These are phyloP conservation scores for Climacium dendroides DNA, from an alignment of 225 moss, liverwort and hornwort species.

Conservation along the genomic window DNA sequence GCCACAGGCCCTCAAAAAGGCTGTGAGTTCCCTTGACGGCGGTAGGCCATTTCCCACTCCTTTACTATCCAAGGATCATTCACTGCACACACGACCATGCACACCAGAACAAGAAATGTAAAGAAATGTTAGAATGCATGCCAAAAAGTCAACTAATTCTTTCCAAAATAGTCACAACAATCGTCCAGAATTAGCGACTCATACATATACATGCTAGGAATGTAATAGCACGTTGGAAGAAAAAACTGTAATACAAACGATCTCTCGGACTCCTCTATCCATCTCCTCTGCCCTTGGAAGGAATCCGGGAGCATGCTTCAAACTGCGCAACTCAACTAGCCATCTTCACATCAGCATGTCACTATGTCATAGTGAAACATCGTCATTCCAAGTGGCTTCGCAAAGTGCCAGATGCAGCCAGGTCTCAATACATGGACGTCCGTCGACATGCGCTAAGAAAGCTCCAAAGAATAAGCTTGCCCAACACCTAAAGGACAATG, in stretches of 20 bases:
- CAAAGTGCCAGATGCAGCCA: neutral
- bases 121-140: neutral
- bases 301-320: slow-evolving; percentile 70
- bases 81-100: slow-evolving; percentile 13
- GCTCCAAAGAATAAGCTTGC: neutral
- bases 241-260: neutral
- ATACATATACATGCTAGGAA: too few species aligned
- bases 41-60: slow-evolving; percentile 58
- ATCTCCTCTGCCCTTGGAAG: slow-evolving; percentile 43
- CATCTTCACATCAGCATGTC: neutral
- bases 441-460: neutral
- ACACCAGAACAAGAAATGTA: neutral
- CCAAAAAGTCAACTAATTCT: too few species aligned
- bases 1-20: too few species aligned
- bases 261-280: slow-evolving; percentile 29
- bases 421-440: neutral
- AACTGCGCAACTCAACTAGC: slow-evolving; percentile 6
- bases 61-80: slow-evolving; percentile 60
- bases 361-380: neutral
- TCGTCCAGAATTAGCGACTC: neutral
- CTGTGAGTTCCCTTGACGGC: too few species aligned
- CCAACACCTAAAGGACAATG: neutral
- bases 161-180: neutral
- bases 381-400: neutral
- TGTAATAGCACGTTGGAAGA: too few species aligned